Evolutionary conservation across 495 filamentous ascomycete genomes (phyloP), one percentile per base, ranked within the genome.

Genomic region (Peziza echinospora): DNA sequence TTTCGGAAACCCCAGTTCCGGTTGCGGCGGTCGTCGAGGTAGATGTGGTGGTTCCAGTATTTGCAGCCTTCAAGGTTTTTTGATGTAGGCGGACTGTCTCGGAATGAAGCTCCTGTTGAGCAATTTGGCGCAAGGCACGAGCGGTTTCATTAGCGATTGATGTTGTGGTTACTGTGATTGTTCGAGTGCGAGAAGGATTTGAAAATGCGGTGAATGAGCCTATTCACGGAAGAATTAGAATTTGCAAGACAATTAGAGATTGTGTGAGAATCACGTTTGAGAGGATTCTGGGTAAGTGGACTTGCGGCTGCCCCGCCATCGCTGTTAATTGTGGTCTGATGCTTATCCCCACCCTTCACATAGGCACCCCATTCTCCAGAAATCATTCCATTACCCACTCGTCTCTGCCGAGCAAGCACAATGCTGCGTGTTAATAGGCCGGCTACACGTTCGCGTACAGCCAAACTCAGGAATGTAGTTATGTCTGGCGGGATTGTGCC

Each of bases 321-420:
- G 24, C 56, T 54, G 21, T 45, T 44, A 9, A 41, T 24, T 6
- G 41, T 26, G 22, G 47, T 50, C 17, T 44, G 26, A 13, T 59
- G 56, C 9, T 49, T 46, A 2, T 41, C 40, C 4, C 49, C 57
- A 17, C 57, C 57, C 13, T 53, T 51, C 4, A 60, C 57, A 16
- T 43, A 46, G 24, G 56, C 56, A 1, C 56, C 57, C 57, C 57
- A 60, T 44, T 59, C 56, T 4, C 57, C 57, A 3, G 48, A 44
- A 37, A 60, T 57, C 3, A 51, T 51, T n/a, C 55, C 53, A 39
- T 59, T 54, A 6, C 52, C 54, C 17, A 49, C 47, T 25, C 57
- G 47, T n/a, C 57, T 44, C 4, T 49, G 53, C 16, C 49, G 48
- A 6, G 57, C 56, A 7, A 60, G 50, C 19, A 51, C 56, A 7